Base-by-base conservation (phyloP, 2,329 filamentous ascomycete species). In the Metarhizium sp. region DNA sequence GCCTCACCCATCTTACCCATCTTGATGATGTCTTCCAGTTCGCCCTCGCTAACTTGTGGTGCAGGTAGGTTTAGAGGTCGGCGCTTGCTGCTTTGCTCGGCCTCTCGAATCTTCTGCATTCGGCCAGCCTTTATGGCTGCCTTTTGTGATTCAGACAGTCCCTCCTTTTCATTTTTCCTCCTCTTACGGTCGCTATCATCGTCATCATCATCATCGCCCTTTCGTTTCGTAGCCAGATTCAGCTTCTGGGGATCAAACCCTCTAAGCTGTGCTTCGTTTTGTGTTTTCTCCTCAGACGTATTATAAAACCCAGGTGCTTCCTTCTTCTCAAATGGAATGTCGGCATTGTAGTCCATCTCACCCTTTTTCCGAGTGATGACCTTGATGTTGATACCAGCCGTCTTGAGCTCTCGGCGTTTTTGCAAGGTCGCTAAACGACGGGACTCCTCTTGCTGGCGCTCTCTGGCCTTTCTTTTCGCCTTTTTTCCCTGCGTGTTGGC, bases 401-500 rank as follows among this genome's bases (percentile, higher is more conserved):
- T 95, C 75, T 99, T 99, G 61, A 99, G 82, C 73, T 99, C 94
- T 63, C 94, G 84, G 43, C 94, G 85, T 76, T 99, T 99, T 75
- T 97, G 94, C 59, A 99, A 75, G 42, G 92, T 84, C 1, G 94
- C 94, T 59, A 99, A 74, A 55, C 94, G 83, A 57, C 92, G 84
- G 14, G 92, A 96, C 74, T 97, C 92, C 69, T 99, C 94, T 62
- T 99, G 81, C 69, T 97, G 92, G 59, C 94, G 82, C 72, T 99
- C 94, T 65, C 94, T 84, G 38, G 94, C 94, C 78, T 99, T 99
- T 62, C 94, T 79, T 78, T 99, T 99, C 6, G 94, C 94, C 76
- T 99, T 99, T 75, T 99, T 99, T 69, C 94, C 94, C 73, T 97
- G 94, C 11, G 94, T 97, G 66, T 99, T 99, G 60, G 94, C 94